Percentiles rank a stretch among this genome's conserved stretches.
phyloP scores from a whole-genome alignment of 805 yeast genomes.

The Yarrowia sp. region DNA sequence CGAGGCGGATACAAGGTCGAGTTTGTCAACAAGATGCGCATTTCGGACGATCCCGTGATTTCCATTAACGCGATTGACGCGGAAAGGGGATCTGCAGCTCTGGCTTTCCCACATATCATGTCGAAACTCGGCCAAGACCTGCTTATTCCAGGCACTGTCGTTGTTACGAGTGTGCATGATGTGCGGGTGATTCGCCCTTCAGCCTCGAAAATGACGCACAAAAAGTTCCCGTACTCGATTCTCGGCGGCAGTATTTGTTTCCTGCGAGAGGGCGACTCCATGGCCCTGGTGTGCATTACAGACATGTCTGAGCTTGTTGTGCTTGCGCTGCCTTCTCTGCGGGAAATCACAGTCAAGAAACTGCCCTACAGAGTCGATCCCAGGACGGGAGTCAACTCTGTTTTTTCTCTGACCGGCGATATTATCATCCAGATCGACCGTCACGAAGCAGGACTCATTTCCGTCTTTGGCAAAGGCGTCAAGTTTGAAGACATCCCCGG shows the following conservation, averaged over 20 bases:
- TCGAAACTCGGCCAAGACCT: slow-evolving; percentile 60
- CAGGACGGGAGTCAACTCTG: slow-evolving; percentile 43
- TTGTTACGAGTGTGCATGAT: slow-evolving; percentile 57
- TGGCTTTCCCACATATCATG: slow-evolving; percentile 59
- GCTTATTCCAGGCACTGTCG: slow-evolving; percentile 57
- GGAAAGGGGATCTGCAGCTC: slow-evolving; percentile 60
- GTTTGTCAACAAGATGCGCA: slow-evolving; percentile 48
- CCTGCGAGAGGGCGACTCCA: slow-evolving; percentile 47
- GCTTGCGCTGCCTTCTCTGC: slow-evolving; percentile 59
- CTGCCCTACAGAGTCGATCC: slow-evolving; percentile 47
- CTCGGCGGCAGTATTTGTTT: slow-evolving; percentile 40
- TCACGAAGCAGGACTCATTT: slow-evolving; percentile 54
- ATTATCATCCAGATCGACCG: slow-evolving; percentile 51
- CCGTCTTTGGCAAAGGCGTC: slow-evolving; percentile 48
- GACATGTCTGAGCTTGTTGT: slow-evolving; percentile 34
- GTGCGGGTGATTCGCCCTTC: slow-evolving; percentile 62
- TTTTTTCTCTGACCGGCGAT: slow-evolving; percentile 46
- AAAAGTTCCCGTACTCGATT: slow-evolving; percentile 46
- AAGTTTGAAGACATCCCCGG: slow-evolving; percentile 36
- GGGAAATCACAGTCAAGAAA: slow-evolving; percentile 52
- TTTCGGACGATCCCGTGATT: slow-evolving; percentile 53
- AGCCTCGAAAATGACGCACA: slow-evolving; percentile 61
- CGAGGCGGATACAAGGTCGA: slow-evolving; percentile 61
- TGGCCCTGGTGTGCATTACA: slow-evolving; percentile 32
- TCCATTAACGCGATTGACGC: slow-evolving; percentile 58